A percentile compares a stretch with the other conserved stretches of the same genome.
Evolutionary conservation across 1,284 basidiomycete genomes (phyloP).

Genomic region (Cryptococcus hybrid): DNA sequence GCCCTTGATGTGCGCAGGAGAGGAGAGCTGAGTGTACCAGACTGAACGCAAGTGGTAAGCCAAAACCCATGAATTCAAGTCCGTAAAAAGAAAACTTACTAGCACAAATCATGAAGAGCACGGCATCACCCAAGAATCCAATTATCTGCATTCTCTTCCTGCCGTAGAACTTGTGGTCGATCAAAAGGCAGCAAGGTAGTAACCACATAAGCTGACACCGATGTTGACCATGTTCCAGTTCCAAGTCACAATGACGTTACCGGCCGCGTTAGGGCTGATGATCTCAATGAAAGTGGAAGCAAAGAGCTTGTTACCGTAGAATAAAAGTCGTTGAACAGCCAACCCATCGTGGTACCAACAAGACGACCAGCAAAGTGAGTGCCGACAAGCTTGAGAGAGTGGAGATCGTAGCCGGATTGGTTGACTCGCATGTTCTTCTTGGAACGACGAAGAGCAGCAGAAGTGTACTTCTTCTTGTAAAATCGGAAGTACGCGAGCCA

Average conservation of each 20-base stretch:
- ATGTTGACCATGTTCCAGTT: slow-evolving; percentile 56
- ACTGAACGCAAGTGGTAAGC: slow-evolving; percentile 6
- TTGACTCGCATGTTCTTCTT: slow-evolving; percentile 53
- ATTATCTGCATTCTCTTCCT: slow-evolving; percentile 54
- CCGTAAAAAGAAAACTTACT: slow-evolving; percentile 14
- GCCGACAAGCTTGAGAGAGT: slow-evolving; percentile 54
- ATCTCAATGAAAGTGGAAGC: slow-evolving; percentile 52
- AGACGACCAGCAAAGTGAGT: slow-evolving; percentile 56
- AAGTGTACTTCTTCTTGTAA: slow-evolving; percentile 52
- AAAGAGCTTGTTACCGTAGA: slow-evolving; percentile 54
- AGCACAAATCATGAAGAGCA: slow-evolving; percentile 50
- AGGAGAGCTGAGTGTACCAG: slow-evolving; percentile 21
- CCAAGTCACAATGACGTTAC: slow-evolving; percentile 53
- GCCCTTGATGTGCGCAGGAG: slow-evolving; percentile 44
- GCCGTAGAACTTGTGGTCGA: slow-evolving; percentile 57
- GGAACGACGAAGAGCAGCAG: slow-evolving; percentile 47
- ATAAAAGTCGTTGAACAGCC: slow-evolving; percentile 58
- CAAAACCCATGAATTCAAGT: background rate
- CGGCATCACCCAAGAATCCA: slow-evolving; percentile 54
- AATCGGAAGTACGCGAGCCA: slow-evolving; percentile 56
- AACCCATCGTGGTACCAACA: slow-evolving; percentile 53
- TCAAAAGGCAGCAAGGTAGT: slow-evolving; percentile 58
- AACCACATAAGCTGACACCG: slow-evolving; percentile 54
- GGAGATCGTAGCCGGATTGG: slow-evolving; percentile 55
- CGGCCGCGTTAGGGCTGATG: slow-evolving; percentile 50